Evolutionary conservation across 345 rosid genomes (phyloP), one percentile per base, ranked within the genome.

Genomic region (Turnera subulata): DNA sequence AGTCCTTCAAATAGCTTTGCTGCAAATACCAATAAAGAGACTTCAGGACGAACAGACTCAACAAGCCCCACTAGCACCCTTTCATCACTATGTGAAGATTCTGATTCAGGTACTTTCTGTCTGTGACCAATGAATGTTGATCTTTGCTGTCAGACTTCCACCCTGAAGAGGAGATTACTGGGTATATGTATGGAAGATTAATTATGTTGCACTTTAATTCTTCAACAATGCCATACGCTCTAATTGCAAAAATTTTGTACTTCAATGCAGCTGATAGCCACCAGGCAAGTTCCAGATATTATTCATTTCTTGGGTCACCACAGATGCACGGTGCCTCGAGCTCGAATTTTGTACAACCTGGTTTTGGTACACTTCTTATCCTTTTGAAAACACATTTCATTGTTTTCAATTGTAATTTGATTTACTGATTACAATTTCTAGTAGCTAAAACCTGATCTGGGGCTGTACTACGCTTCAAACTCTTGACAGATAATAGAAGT

Each of bases 41-140:
- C 77, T 50, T 85, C 93, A 17, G 84, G 74, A 63, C 75, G 72
- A 76, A 76, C 84, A 12, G 91, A 85, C 72, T 88, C 91, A 25
- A 56, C 91, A 55, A 80, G 91, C 76, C 93, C 97, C 68, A 84
- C 87, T 46, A 85, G 89, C 69, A 74, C 84, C 46, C 71, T 91
- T 69, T 68, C 96, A 24, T 81, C 89, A 46, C 55, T 74, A 54
- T 83, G 79, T 73, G 96, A 88, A 85, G 95, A 91, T 71, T 85
- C 81, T 68, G 96, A 91, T 76, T 80, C 97, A 48, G 97, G 97
- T 91, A 64, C 8, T 32, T 64, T 63, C 49, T 59, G 21, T 22
- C 39, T 55, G 42, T 40, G 59, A 39, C 42, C 26, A n/a, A 19
- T 66, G 54, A 8, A 29, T 60, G 10, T 50, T 57, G 46, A 5